Evolutionary conservation across 2,329 filamentous ascomycete species (phyloP), one percentile per base, ranked within the genome.

Genomic region (Lojkania enalia): DNA sequence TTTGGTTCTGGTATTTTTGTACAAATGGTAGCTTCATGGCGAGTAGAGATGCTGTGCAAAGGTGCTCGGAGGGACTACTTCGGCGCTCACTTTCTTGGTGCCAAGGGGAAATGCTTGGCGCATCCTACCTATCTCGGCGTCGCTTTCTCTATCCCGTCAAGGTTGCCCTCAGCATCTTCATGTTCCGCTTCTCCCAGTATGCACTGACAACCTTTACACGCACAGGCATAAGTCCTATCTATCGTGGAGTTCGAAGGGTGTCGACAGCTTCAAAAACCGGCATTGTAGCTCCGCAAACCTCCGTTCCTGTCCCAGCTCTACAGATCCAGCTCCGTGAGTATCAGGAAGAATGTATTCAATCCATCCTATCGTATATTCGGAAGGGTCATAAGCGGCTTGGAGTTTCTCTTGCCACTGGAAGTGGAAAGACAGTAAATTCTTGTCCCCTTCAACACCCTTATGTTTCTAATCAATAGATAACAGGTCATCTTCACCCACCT

Each of bases 401-500:
- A 0, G 80, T 96, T 4, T 96, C 91, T 0, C 70, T 96, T 25
- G 91, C 90, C 2, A 96, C 91, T 3, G 90, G 91, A 1, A 84
- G 87, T 51, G 90, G 90, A 4, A 96, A 96, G 69, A 96, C 90
- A 5, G 89, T 88, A 70, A 49, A 78, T 21, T 4, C 27, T 30
- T 32, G 27, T 20, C 35, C n/a, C n/a, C n/a, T n/a, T n/a, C n/a
- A n/a, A n/a, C n/a, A n/a, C n/a, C n/a, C n/a, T n/a, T n/a, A n/a
- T n/a, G n/a, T n/a, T n/a, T n/a, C n/a, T n/a, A n/a, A n/a, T n/a
- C n/a, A n/a, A n/a, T n/a, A n/a, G n/a, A n/a, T n/a, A n/a, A 27
- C 54, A 90, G 87, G 85, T 99, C 64, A 91, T 99, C 58, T 99
- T 99, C 73, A 97, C 92, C 11, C 90, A 96, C 66, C 79, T 99